These are phyloP conservation scores for Salix brachista DNA, from an alignment of 345 rosid species.

Conservation along the genomic window DNA sequence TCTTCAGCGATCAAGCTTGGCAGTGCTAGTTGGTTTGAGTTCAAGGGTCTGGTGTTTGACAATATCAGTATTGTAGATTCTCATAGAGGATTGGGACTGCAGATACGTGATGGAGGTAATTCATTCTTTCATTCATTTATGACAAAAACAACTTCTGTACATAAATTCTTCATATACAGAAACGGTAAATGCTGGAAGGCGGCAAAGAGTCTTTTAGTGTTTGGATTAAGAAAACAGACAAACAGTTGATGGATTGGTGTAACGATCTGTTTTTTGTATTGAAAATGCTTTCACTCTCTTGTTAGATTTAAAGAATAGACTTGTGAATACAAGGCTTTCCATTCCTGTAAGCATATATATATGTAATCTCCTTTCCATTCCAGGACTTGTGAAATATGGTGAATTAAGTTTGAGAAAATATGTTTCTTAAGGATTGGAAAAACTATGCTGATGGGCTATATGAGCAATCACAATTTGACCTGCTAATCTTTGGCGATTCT, in stretches of 20 bases:
- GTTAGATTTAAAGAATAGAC: not conserved
- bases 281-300: not conserved
- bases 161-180: not conserved
- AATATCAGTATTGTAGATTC: conserved; percentile 81
- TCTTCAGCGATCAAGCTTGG: conserved; percentile 92
- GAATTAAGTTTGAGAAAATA: not conserved
- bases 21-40: conserved; percentile 81
- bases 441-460: not conserved
- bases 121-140: not conserved
- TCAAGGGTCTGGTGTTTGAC: conserved; percentile 64
- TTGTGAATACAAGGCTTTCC: not conserved
- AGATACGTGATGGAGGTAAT: conserved; percentile 93
- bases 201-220: not conserved
- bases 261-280: not conserved
- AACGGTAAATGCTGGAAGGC: not conserved
- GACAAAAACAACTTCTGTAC: not conserved
- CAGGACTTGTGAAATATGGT: not conserved
- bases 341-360: not conserved
- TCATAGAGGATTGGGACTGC: conserved; percentile 80
- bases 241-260: too few species aligned
- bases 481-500: not conserved
- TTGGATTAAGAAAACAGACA: not conserved
- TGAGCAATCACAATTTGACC: not conserved
- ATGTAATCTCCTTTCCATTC: not conserved
- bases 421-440: not conserved